Evolutionary conservation across 208 protist species (phyloP), one percentile per base, ranked within the genome.

Genomic region (Phytomonas francai): DNA sequence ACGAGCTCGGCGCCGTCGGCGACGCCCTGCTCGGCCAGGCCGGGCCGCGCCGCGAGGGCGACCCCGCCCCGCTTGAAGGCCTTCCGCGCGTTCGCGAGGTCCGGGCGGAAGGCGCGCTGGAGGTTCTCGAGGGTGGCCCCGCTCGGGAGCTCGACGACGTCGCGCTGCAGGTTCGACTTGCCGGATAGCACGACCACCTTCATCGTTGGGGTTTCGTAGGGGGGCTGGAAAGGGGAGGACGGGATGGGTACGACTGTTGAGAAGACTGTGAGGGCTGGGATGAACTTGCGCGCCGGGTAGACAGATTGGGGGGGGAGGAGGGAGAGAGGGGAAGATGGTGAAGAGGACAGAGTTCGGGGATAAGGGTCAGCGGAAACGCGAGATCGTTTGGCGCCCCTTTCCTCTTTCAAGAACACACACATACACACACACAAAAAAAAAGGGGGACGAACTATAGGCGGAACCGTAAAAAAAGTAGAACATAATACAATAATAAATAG

Each of bases 101-200:
- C 76, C 33, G 85, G 84, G 62, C 67, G 72, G 68, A 89, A 94
- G 25, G 67, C 75, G 71, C 77, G 79, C 76, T 88, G 85, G 51
- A 94, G 78, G 67, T 94, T 86, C 16, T 68, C 80, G 30, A 92
- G 65, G 32, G 78, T 92, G 51, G 88, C 82, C 59, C 74, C 83
- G 30, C 66, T 68, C 54, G 84, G 70, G 31, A 94, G 65, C 65
- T 87, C 77, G 51, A 94, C 63, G 25, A 79, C 71, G 60, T 92
- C 74, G 69, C 76, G 78, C 39, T 68, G 70, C 0, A 73, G 32
- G 32, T 72, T 72, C 33, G 78, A 70, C 45, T 66, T 67, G 30
- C 84, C 82, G 65, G 79, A 83, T 19, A 84, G 59, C 28, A 94
- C 77, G 68, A 76, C 84, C 27, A 94, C 71, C 77, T 92, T 91